Evolutionary conservation across 2,329 filamentous ascomycete species (phyloP).

Genomic region (Diatrype stigma): DNA sequence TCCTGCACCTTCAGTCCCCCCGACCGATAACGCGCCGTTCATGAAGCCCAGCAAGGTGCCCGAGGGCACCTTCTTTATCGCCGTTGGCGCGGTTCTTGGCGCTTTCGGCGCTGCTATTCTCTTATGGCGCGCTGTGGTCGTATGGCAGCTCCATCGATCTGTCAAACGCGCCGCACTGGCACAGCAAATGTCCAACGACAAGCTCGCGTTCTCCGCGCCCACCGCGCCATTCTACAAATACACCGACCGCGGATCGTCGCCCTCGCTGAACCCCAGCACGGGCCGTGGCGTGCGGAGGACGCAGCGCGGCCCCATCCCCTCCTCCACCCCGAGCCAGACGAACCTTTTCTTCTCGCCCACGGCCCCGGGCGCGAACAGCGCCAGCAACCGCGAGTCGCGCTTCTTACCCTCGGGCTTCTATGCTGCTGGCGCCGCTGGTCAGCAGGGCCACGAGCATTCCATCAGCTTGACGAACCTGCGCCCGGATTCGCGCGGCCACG

Average conservation of each 20-base stretch:
- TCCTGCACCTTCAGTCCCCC: conserved; percentile 72
- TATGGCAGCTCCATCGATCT: conserved; percentile 86
- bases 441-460: conserved; percentile 44
- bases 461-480: conserved; percentile 60
- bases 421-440: conserved; percentile 59
- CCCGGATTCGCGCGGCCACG: conserved; percentile 53
- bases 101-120: conserved; percentile 78
- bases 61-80: conserved; percentile 94
- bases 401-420: conserved; percentile 93
- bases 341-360: conserved; percentile 96
- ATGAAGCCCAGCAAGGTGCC: conserved; percentile 84
- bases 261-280: conserved; percentile 43
- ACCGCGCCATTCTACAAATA: conserved; percentile 63
- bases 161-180: conserved; percentile 80
- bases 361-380: conserved; percentile 55
- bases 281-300: conserved; percentile 50
- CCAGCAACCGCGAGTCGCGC: conserved; percentile 63
- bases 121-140: conserved; percentile 81
- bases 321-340: conserved; percentile 56
- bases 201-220: conserved; percentile 57
- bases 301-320: conserved; percentile 48
- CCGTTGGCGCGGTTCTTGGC: conserved; percentile 82
- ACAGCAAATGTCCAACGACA: conserved; percentile 66
- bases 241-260: conserved; percentile 53
- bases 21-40: conserved; percentile 79